Evolutionary conservation across 1,284 basidiomycete genomes (phyloP).

Genomic region (Cutaneotrichosporon mucoides): DNA sequence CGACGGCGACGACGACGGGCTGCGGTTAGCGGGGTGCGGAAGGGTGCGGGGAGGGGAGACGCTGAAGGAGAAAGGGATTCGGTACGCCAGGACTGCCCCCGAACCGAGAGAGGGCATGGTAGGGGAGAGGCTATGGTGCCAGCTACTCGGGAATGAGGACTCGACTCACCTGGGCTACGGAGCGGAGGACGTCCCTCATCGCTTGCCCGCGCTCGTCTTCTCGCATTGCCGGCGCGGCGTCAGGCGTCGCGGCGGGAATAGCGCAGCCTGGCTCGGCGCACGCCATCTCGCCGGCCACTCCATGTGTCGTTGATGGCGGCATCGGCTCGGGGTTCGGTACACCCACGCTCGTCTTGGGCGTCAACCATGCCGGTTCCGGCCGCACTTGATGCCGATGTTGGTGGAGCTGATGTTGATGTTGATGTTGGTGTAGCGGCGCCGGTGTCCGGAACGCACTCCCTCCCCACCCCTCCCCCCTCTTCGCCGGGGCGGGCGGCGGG

Average conservation of each 20-base stretch:
- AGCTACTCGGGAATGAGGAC: neutral
- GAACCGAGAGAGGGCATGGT: too few relatives aligned
- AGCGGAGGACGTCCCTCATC: conserved; percentile 41
- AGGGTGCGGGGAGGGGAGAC: neutral
- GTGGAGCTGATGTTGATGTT: neutral
- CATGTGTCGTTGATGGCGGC: too few relatives aligned
- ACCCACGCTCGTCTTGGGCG: too few relatives aligned
- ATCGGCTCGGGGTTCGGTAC: too few relatives aligned
- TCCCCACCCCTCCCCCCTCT: too few relatives aligned
- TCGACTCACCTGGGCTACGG: conserved; percentile 46
- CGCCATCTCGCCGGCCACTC: neutral
- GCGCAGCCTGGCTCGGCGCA: neutral
- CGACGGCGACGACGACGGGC: conserved; percentile 48
- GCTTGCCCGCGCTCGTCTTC: neutral
- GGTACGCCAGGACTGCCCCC: neutral
- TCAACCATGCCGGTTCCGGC: too few relatives aligned
- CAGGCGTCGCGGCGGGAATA: neutral
- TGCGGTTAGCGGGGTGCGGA: conserved; percentile 11
- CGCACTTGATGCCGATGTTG: neutral
- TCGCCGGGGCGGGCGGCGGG: neutral
- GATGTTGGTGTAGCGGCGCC: neutral
- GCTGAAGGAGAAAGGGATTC: neutral
- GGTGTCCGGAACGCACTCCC: neutral
- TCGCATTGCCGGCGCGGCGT: neutral
- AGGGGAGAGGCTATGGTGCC: too few relatives aligned